Base-by-base conservation (phyloP, 2,329 filamentous ascomycete species). In the Chaetothyriales sp. region DNA sequence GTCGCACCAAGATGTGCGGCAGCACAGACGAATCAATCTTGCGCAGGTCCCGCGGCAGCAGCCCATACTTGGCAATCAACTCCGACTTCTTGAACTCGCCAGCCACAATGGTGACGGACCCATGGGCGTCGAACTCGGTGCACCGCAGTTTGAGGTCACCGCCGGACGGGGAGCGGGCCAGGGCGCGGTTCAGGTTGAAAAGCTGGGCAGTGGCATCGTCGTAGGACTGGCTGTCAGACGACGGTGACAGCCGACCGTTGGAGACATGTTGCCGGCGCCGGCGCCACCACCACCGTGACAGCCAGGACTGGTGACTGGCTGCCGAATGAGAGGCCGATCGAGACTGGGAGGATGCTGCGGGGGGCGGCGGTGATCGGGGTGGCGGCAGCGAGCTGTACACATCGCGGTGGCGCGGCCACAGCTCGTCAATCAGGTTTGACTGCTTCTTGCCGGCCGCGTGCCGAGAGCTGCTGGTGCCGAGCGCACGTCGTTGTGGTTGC, bases 51-150 rank as follows among this genome's bases (percentile, higher is more conserved):
- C 92, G 89, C 51, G 92, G 90, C 47, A 95, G 77, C n/a, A 58
- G 25, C 62, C 67, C 49, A 68, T 89, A 86, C 76, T 92, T 95
- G 49, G 89, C 88, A 66, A 95, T 96, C 46, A 98, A 74, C 70
- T 98, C 92, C 62, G 81, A 92, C 75, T 98, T 98, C 70, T 92
- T 93, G 68, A 95, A 96, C 67, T 96, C 92, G 53, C 88, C 87
- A 64, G 93, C 93, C 18, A 94, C 84, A 52, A 96, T 73, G 18
- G 90, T 93, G 22, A 95, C 88, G 60, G 93, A 84, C 43, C 92
- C 92, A 62, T 86, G 80, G 65, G 89, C 87, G 61, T 96, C 88
- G 53, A 96, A 86, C 67, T 98, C 92, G 1, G 92, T 98, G 64
- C 92, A 98, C 49, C 92, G 78, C 58, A 98, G 73, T 53, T 87